These are phyloP conservation scores for Apiotrichum akiyoshidainum DNA, from an alignment of 1,284 basidiomycete species.

Conservation along the genomic window DNA sequence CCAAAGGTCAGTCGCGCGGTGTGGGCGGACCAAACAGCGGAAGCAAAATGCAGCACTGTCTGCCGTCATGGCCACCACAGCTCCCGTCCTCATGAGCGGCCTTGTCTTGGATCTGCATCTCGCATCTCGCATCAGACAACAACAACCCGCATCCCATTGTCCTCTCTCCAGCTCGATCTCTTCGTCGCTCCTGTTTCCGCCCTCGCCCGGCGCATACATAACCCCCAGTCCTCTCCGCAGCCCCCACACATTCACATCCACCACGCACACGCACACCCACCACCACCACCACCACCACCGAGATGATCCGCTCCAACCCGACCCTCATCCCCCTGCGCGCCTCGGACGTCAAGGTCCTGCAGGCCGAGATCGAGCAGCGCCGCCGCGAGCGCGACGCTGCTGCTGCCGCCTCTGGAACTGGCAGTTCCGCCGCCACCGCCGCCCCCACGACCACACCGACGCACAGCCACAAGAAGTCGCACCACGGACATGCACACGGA, in stretches of 20 bases:
- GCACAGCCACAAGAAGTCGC: neutral
- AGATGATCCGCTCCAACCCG: constrained; percentile 48
- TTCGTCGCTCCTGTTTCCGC: no score
- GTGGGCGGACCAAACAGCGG: no score
- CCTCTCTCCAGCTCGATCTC: no score
- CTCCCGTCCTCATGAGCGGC: neutral
- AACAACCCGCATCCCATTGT: no score
- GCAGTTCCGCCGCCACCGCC: neutral
- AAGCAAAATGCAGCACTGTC: neutral
- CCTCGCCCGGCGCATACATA: no score
- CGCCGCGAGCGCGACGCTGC: constrained; percentile 16
- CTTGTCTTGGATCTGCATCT: no score
- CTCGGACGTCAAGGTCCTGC: constrained; percentile 42
- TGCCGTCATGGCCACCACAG: neutral
- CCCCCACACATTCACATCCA: neutral
- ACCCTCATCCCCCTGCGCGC: constrained; percentile 45
- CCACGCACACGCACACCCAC: neutral
- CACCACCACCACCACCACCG: neutral
- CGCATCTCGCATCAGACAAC: no score
- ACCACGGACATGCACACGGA: no score
- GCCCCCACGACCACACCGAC: no score
- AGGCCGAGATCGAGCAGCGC: constrained; percentile 40
- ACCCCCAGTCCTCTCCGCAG: neutral
- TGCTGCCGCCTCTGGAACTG: neutral
- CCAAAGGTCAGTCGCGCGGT: no score